Conservation (phyloP, 352 stramenopile genomes). For the Globisporangium viniferum region DNA sequence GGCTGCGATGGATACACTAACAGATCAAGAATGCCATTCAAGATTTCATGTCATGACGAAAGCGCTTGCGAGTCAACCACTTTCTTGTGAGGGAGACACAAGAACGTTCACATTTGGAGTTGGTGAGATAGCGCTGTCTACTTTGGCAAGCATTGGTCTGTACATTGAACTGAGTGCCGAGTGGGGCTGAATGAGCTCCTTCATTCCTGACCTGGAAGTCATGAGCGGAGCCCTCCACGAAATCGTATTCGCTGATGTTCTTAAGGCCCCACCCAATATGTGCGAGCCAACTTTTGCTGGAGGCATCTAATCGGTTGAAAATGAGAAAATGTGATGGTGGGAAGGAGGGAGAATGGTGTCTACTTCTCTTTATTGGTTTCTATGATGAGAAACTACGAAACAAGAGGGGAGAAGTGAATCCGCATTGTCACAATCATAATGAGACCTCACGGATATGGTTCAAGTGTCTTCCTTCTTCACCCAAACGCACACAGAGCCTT, state of each 20-base stretch:
- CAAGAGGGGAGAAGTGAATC: too few species aligned
- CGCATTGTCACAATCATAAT: too few species aligned
- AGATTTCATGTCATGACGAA: not conserved
- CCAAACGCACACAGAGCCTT: too few species aligned
- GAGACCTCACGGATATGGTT: too few species aligned
- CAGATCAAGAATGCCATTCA: constrained; percentile 6
- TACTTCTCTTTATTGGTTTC: too few species aligned
- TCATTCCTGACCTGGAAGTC: not conserved
- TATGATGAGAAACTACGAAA: too few species aligned
- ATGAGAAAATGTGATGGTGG: not conserved
- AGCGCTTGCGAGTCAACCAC: not conserved
- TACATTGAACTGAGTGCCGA: not conserved
- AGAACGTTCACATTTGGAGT: not conserved
- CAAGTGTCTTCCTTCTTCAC: too few species aligned
- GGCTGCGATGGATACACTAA: not conserved
- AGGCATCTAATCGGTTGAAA: too few species aligned
- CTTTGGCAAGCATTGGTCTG: not conserved
- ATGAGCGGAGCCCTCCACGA: not conserved
- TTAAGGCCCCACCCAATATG: too few species aligned
- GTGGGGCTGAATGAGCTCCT: not conserved
- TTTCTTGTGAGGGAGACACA: not conserved
- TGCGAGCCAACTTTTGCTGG: too few species aligned
- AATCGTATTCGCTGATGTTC: not conserved
- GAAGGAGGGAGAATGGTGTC: not conserved
- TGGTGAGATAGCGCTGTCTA: not conserved